Percentiles rank a stretch among this genome's conserved stretches.
phyloP scores from a whole-genome alignment of 805 yeast species.

The Blastobotrys americana region DNA sequence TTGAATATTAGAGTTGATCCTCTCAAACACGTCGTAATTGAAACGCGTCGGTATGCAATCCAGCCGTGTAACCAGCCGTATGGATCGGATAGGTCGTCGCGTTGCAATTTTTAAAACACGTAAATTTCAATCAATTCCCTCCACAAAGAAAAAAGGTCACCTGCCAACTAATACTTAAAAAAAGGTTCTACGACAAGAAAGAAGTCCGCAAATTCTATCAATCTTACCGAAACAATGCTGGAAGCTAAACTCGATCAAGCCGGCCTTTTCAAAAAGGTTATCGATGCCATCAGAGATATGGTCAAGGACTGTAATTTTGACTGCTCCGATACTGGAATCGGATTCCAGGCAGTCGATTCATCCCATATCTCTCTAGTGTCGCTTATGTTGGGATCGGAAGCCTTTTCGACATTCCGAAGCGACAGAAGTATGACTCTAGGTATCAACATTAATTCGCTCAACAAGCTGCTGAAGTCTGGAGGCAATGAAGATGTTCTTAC shows the following conservation, averaged over 20 bases:
- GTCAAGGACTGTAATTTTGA: conserved; percentile 94
- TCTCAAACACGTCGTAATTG: too few relatives aligned
- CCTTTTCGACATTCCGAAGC: conserved; percentile 89
- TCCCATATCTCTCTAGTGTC: conserved; percentile 92
- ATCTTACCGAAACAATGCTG: conserved; percentile 64
- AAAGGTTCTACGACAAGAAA: too few relatives aligned
- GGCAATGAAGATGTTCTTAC: conserved; percentile 83
- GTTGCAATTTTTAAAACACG: too few relatives aligned
- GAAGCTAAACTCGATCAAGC: conserved; percentile 97
- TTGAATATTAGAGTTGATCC: too few relatives aligned
- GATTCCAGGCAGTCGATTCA: conserved; percentile 96
- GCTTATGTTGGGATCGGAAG: conserved; percentile 76
- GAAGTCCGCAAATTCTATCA: too few relatives aligned
- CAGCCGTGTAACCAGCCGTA: too few relatives aligned
- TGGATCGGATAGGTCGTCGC: too few relatives aligned
- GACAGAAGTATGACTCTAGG: conserved; percentile 91
- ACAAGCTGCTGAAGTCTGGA: conserved; percentile 87
- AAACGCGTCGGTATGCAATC: too few relatives aligned
- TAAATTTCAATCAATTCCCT: too few relatives aligned
- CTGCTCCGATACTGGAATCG: conserved; percentile 90
- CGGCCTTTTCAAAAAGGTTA: conserved; percentile 74
- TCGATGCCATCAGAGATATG: conserved; percentile 90
- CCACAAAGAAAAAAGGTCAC: too few relatives aligned
- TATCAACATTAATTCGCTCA: conserved; percentile 76
- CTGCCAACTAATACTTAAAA: too few relatives aligned